These are phyloP conservation scores for Ambrosia artemisiifolia DNA, from an alignment of 129 eudicot species.

Conservation along the genomic window DNA sequence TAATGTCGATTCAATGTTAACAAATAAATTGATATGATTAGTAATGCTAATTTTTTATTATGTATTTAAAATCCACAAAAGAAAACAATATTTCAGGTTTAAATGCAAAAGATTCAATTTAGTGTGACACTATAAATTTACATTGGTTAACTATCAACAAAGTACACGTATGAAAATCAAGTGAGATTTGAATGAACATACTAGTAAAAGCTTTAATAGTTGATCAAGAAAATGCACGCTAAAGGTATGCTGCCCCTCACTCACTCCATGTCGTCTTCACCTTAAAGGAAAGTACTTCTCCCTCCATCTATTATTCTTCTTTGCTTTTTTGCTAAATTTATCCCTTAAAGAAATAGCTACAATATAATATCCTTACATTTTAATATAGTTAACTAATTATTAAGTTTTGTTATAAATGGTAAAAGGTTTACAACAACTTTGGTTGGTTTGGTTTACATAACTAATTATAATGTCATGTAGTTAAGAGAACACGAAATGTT, in stretches of 20 bases:
- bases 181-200: neutral
- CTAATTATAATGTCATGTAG: neutral
- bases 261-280: constrained; percentile 41
- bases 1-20: too few relatives aligned
- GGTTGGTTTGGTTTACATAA: neutral
- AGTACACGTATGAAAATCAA: neutral
- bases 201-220: neutral
- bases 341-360: neutral
- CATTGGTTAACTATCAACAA: neutral
- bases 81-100: neutral
- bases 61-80: too few relatives aligned
- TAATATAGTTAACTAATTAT: neutral
- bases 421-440: neutral
- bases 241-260: constrained; percentile 30
- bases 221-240: constrained; percentile 29
- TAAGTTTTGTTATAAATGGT: neutral
- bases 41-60: too few relatives aligned
- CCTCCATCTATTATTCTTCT: neutral
- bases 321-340: neutral
- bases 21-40: too few relatives aligned
- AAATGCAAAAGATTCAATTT: neutral
- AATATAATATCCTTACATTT: neutral
- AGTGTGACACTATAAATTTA: neutral
- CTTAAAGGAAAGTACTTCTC: constrained; percentile 30
- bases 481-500: too few relatives aligned